Base-by-base conservation (phyloP, 495 filamentous ascomycete genomes). In the Trichoderma gamsii region DNA sequence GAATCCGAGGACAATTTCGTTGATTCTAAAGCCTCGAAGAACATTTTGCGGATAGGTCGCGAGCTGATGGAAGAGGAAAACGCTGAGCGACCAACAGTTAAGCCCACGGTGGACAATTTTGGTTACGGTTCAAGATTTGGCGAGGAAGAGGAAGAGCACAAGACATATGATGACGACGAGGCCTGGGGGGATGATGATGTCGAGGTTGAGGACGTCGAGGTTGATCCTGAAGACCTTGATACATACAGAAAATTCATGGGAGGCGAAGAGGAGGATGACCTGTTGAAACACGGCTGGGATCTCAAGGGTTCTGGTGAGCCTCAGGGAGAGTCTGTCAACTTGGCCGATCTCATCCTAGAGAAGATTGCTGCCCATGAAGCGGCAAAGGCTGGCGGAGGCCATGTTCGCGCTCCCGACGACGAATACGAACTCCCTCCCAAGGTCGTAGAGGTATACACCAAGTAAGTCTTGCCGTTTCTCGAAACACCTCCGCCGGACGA, bases 351-450 rank as follows among this genome's bases (percentile, higher is more conserved):
- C 65, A 97, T 97, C 66, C 79, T 99, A 16, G 87, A 92, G 71
- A 97, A 96, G 79, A 99, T 99, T 72, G 93, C 93, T 13, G 89
- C 89, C 69, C 90, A 95, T 73, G 96, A 99, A 81, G 89, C 91
- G 1, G 86, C 82, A 16, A 82, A 87, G 70, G 8, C 72, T 70
- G 38, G 73, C 68, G 25, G 75, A 72, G 70, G 68, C 66, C 41
- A 76, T 16, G 21, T 72, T 67, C 74, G 23, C 67, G 74, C 65
- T 74, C 81, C 69, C 73, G 81, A 94, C 63, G 92, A 93, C 72
- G 89, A 91, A n/a, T 87, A 90, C 59, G 87, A 93, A 75, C 82
- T 99, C 67, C 92, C 92, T 3, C 89, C 90, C 4, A 98, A 97
- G 77, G 91, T 96, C 12, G 84, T 97, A 12, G 94, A 98, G 79